Evolutionary conservation across 2,329 filamentous ascomycete genomes (phyloP).

Genomic region (Fusarium sp.): DNA sequence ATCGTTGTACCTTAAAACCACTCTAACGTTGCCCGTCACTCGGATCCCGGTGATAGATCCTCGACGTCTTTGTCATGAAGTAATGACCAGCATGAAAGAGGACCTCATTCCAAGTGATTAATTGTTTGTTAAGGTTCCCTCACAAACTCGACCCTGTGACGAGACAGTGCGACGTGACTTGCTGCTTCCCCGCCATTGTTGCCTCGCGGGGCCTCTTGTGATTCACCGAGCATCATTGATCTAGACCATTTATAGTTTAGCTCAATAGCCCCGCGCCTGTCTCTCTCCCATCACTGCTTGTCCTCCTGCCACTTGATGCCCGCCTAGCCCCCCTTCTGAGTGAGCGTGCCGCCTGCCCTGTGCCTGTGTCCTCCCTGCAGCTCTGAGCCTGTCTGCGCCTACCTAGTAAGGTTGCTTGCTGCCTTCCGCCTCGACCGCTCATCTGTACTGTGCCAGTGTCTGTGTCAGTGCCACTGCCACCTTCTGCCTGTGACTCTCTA

Average conservation of each 20-base stretch:
- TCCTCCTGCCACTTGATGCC: slow-evolving; percentile 32
- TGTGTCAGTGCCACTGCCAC: slow-evolving; percentile 39
- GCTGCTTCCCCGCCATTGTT: slow-evolving; percentile 40
- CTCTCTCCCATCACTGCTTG: slow-evolving; percentile 35
- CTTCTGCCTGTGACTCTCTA: slow-evolving; percentile 31
- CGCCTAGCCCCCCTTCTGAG: background rate
- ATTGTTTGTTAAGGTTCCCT: slow-evolving; percentile 5
- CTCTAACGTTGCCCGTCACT: background rate
- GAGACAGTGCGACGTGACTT: slow-evolving; percentile 41
- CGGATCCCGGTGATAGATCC: background rate
- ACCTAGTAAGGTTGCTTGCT: slow-evolving; percentile 10
- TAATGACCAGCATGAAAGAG: background rate
- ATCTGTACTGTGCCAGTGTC: slow-evolving; percentile 41
- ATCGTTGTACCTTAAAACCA: background rate
- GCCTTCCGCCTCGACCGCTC: slow-evolving; percentile 42
- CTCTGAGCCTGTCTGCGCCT: slow-evolving; percentile 9
- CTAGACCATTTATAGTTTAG: slow-evolving; percentile 34
- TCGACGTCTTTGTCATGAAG: background rate
- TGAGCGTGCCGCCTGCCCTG: slow-evolving; percentile 33
- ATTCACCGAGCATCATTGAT: slow-evolving; percentile 33
- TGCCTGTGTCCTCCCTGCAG: slow-evolving; percentile 32
- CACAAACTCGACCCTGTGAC: slow-evolving; percentile 31
- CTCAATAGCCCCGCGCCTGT: slow-evolving; percentile 38
- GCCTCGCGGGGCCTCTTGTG: slow-evolving; percentile 42
- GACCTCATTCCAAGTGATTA: background rate